phyloP scores from a whole-genome alignment of 306 rosid genomes.

The Alnus rubra region DNA sequence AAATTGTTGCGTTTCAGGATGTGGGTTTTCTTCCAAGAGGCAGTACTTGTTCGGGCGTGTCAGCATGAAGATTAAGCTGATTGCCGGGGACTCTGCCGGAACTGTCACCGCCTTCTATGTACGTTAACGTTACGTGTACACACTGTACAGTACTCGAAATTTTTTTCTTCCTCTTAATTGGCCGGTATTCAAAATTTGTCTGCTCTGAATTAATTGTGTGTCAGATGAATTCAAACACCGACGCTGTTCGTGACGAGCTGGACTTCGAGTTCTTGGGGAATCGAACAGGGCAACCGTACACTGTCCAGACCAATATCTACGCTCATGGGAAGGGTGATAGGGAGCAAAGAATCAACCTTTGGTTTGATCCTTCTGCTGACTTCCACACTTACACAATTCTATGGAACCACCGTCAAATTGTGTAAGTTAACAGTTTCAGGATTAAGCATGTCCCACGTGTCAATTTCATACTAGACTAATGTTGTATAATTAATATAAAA shows the following conservation, averaged over 20 bases:
- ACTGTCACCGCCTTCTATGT: constrained; percentile 97
- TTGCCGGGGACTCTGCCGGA: constrained; percentile 94
- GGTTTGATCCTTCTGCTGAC: constrained; percentile 84
- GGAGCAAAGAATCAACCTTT: constrained; percentile 86
- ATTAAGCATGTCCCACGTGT: background rate
- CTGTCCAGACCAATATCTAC: constrained; percentile 88
- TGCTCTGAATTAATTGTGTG: background rate
- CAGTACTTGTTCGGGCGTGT: constrained; percentile 85
- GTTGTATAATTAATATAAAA: no score
- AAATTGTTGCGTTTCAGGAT: constrained; percentile 46
- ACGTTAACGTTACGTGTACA: background rate
- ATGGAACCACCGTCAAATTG: constrained; percentile 69
- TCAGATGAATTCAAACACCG: constrained; percentile 73
- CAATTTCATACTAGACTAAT: no score
- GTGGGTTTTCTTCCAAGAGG: constrained; percentile 80
- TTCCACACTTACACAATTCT: constrained; percentile 80
- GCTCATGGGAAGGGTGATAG: constrained; percentile 83
- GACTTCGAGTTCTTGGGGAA: constrained; percentile 97
- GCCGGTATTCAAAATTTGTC: background rate
- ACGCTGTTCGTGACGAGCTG: constrained; percentile 69
- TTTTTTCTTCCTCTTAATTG: background rate
- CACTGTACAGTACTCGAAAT: background rate
- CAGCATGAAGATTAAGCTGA: constrained; percentile 95
- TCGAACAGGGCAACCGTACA: constrained; percentile 81
- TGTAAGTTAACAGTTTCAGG: constrained; percentile 45